A percentile compares a stretch with the other conserved stretches of the same genome.
Conservation (phyloP, 164 flowering plant genomes). For the Chimonanthus praecox region DNA sequence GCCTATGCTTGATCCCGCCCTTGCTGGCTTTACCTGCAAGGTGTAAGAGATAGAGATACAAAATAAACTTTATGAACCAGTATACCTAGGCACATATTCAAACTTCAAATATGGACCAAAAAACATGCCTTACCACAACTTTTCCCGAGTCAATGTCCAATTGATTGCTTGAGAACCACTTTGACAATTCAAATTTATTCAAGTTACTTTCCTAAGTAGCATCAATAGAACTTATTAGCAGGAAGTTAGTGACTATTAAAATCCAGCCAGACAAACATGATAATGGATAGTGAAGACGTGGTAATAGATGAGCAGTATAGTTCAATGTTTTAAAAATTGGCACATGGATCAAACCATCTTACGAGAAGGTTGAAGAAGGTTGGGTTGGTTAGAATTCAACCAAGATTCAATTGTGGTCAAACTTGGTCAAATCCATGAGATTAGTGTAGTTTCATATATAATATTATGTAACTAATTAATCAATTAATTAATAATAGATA, state of each 20-base stretch:
- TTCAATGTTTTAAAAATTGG: background rate
- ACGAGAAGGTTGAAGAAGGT: too few species aligned
- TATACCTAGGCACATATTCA: background rate
- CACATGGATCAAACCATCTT: background rate
- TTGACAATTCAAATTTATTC: constrained; percentile 37
- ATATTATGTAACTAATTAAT: too few species aligned
- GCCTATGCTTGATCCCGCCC: constrained; percentile 92
- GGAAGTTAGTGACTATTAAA: background rate
- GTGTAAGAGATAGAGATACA: constrained; percentile 4
- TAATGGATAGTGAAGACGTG: background rate
- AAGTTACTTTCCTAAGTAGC: constrained; percentile 39
- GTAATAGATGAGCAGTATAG: background rate
- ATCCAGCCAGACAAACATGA: background rate
- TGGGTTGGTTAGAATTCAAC: too few species aligned
- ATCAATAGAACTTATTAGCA: constrained; percentile 11
- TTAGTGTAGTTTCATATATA: too few species aligned
- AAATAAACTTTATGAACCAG: constrained; percentile 3
- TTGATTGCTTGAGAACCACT: constrained; percentile 68
- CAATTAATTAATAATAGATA: too few species aligned
- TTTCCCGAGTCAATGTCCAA: constrained; percentile 54
- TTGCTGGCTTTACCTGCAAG: constrained; percentile 76
- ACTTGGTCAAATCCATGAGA: too few species aligned
- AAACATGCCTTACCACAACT: constrained; percentile 66
- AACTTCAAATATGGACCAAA: background rate
- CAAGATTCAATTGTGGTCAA: too few species aligned